Evolutionary conservation across 1,284 basidiomycete genomes (phyloP).

Genomic region (Ustilago nuda): DNA sequence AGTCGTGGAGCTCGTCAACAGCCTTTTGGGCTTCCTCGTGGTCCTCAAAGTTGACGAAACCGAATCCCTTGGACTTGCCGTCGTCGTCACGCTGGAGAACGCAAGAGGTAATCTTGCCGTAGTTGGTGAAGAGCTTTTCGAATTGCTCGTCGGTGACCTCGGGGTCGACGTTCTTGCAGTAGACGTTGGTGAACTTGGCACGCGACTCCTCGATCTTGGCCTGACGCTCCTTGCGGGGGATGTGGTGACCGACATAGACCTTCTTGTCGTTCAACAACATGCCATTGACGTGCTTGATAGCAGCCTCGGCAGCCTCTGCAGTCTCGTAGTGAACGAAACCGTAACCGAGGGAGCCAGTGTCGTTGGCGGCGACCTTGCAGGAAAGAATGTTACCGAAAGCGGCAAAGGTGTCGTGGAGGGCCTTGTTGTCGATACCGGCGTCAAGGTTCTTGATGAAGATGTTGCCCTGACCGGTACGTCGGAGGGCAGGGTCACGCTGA

Average conservation of each 20-base stretch:
- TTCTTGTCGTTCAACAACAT: constrained; percentile 92
- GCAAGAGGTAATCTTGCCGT: constrained; percentile 91
- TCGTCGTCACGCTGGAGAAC: constrained; percentile 79
- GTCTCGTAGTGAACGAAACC: constrained; percentile 99
- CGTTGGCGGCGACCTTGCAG: constrained; percentile 88
- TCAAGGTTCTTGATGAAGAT: constrained; percentile 99
- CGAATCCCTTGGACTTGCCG: constrained; percentile 93
- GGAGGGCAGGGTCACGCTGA: constrained; percentile 97
- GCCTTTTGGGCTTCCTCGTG: constrained; percentile 93
- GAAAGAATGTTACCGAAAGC: constrained; percentile 99
- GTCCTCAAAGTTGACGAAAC: constrained; percentile 94
- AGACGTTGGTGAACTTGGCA: constrained; percentile 96
- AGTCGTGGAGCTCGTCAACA: constrained; percentile 90
- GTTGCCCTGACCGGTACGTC: constrained; percentile 99
- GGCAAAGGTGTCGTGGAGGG: constrained; percentile 98
- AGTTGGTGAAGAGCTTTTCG: constrained; percentile 81
- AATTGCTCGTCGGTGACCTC: constrained; percentile 90
- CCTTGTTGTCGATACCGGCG: constrained; percentile 99
- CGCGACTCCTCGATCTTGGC: constrained; percentile 97
- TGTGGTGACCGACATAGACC: constrained; percentile 97
- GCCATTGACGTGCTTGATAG: constrained; percentile 97
- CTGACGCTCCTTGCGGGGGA: constrained; percentile 86
- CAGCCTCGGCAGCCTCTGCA: constrained; percentile 88
- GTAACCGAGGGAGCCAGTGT: constrained; percentile 73
- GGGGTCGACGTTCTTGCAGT: constrained; percentile 94